Conservation (phyloP, 139 green algal species). For the Penium margaritaceum region DNA sequence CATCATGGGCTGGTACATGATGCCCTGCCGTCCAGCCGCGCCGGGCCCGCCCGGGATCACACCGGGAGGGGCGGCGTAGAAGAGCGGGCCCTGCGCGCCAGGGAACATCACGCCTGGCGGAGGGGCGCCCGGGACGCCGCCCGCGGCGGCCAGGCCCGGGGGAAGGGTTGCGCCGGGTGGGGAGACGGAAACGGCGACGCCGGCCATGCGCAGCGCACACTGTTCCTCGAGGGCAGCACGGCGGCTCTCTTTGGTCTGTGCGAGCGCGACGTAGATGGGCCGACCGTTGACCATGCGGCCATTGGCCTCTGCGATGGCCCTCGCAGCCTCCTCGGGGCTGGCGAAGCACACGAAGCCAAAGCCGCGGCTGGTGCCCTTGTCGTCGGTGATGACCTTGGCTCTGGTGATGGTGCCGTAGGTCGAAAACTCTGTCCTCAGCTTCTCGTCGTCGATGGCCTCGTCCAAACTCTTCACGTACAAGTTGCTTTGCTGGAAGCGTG, state of each 20-base stretch:
- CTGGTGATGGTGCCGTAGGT: slow-evolving; percentile 57
- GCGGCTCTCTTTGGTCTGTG: slow-evolving; percentile 55
- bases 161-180: not conserved
- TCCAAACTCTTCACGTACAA: slow-evolving; percentile 60
- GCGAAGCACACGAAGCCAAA: slow-evolving; percentile 56
- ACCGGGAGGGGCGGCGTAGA: slow-evolving; percentile 36
- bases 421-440: slow-evolving; percentile 50
- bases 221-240: slow-evolving; percentile 48
- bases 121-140: not conserved
- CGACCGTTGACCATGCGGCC: slow-evolving; percentile 42
- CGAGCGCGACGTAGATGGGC: slow-evolving; percentile 56
- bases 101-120: slow-evolving; percentile 42
- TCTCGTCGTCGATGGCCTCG: slow-evolving; percentile 51
- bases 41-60: slow-evolving; percentile 19
- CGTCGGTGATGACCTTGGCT: slow-evolving; percentile 42
- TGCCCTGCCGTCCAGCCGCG: not conserved
- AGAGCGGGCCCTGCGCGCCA: slow-evolving; percentile 22
- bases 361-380: slow-evolving; percentile 39
- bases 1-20: slow-evolving; percentile 44
- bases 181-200: no score
- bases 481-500: slow-evolving; percentile 51
- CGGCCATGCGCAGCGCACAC: slow-evolving; percentile 43
- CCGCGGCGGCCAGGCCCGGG: not conserved
- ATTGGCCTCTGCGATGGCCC: slow-evolving; percentile 55
- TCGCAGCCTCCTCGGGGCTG: slow-evolving; percentile 53